A percentile compares a stretch with the other conserved stretches of the same genome.
Conservation (phyloP, 2,329 filamentous ascomycete species). For the Phoma herbarum region DNA sequence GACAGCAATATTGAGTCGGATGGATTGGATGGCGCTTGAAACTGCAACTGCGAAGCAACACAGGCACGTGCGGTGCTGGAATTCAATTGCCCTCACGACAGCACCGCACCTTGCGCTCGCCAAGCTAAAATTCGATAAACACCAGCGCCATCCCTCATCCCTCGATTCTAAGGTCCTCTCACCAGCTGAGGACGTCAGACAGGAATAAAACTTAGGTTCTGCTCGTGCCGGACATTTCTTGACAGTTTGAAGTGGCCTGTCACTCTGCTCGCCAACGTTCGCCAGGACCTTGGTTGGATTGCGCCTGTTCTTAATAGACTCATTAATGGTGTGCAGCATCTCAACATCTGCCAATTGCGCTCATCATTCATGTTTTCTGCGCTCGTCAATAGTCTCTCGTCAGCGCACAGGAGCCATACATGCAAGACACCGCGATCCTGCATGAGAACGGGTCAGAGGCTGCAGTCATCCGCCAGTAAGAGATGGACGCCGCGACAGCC, state of each 20-base stretch:
- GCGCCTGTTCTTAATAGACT: background rate
- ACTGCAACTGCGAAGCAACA: constrained; percentile 3
- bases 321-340: constrained; percentile 12
- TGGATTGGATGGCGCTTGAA: constrained; percentile 3
- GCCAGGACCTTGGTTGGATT: constrained; percentile 4
- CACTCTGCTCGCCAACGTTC: constrained; percentile 16
- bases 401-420: constrained; percentile 5
- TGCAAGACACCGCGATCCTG: background rate
- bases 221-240: constrained; percentile 13
- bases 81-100: constrained; percentile 13
- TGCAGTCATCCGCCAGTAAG: background rate
- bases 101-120: constrained; percentile 11
- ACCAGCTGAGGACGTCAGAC: constrained; percentile 19
- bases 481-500: constrained; percentile 2
- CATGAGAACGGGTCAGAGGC: constrained; percentile 1
- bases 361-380: constrained; percentile 5
- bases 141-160: constrained; percentile 16
- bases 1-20: background rate
- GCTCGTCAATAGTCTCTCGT: constrained; percentile 10
- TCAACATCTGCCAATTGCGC: constrained; percentile 20
- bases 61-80: constrained; percentile 17
- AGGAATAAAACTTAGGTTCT: constrained; percentile 7
- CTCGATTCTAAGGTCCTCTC: constrained; percentile 9
- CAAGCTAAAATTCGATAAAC: constrained; percentile 25
- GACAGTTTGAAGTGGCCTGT: constrained; percentile 4